Evolutionary conservation across 345 rosid genomes (phyloP).

Genomic region (Noccaea caerulescens): DNA sequence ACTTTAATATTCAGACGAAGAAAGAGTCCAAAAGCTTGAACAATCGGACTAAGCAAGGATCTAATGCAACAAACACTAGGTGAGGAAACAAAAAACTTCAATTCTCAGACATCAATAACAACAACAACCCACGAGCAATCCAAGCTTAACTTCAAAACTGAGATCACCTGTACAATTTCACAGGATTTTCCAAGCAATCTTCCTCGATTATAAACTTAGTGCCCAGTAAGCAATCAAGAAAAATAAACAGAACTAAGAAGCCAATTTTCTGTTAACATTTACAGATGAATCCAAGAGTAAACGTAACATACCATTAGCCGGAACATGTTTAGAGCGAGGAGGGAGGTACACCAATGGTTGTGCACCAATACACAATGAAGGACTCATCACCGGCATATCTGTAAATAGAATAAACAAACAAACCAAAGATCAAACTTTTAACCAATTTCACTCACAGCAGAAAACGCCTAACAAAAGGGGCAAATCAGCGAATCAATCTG

Average conservation of each 20-base stretch:
- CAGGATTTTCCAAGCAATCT: conserved; percentile 4
- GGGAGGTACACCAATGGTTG: conserved; percentile 17
- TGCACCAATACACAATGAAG: conserved; percentile 32
- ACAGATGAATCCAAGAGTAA: background rate
- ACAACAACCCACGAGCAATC: conserved; percentile 1
- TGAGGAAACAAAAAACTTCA: background rate
- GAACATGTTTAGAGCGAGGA: conserved; percentile 17
- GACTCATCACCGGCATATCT: conserved; percentile 38
- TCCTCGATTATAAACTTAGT: background rate
- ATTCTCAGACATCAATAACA: background rate
- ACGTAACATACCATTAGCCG: conserved; percentile 26
- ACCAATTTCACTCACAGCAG: background rate
- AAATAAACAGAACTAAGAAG: background rate
- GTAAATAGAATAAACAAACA: background rate
- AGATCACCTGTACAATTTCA: background rate
- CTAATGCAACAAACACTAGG: background rate
- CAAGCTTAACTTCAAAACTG: background rate
- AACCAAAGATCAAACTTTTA: conserved; percentile 19
- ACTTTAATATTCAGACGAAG: conserved; percentile 13
- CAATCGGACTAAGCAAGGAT: background rate
- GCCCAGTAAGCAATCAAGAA: background rate
- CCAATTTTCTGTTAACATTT: background rate
- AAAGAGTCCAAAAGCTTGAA: background rate
- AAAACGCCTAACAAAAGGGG: conserved; percentile 1
- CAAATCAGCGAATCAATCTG: background rate